A percentile compares a stretch with the other conserved stretches of the same genome.
Evolutionary conservation across 768 basidiomycete genomes (phyloP).

Genomic region (Naganishia kalamii): DNA sequence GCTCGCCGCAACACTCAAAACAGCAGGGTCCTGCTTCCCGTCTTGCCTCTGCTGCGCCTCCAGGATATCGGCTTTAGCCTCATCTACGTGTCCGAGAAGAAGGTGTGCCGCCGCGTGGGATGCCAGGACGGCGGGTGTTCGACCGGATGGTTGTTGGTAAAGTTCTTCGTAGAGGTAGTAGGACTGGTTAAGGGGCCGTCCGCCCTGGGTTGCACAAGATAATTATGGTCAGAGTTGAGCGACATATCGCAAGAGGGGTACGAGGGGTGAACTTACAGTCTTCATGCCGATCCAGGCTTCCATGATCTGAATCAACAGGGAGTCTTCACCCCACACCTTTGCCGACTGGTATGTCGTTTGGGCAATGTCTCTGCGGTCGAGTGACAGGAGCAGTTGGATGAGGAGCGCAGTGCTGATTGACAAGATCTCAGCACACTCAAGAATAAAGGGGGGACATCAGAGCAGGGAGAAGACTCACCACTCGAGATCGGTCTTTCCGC

Average conservation of each 20-base stretch:
- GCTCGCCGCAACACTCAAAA: conserved; percentile 35
- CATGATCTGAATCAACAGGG: conserved; percentile 78
- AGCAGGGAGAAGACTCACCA: conserved; percentile 56
- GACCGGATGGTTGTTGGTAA: conserved; percentile 42
- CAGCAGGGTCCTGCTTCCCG: conserved; percentile 34
- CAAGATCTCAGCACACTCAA: neutral
- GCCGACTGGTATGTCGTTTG: conserved; percentile 77
- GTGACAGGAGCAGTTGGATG: conserved; percentile 83
- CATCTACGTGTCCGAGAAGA: conserved; percentile 44
- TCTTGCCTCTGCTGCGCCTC: conserved; percentile 33
- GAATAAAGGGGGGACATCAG: neutral
- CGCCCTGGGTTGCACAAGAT: conserved; percentile 26
- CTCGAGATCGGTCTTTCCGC: conserved; percentile 72
- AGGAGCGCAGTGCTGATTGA: conserved; percentile 65
- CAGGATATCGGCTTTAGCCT: conserved; percentile 45
- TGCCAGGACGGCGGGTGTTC: conserved; percentile 42
- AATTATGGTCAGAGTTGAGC: neutral
- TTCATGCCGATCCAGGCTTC: conserved; percentile 59
- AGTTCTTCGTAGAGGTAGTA: conserved; percentile 49
- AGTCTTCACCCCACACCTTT: conserved; percentile 80
- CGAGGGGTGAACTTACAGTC: conserved; percentile 29
- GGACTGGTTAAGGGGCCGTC: conserved; percentile 43
- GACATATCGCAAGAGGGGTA: neutral
- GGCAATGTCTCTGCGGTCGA: conserved; percentile 77
- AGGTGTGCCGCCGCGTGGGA: conserved; percentile 46